Percentiles rank a stretch among this genome's conserved stretches.
Evolutionary conservation across 2,329 filamentous ascomycete genomes (phyloP).

Genomic region (Clonostachys solani): DNA sequence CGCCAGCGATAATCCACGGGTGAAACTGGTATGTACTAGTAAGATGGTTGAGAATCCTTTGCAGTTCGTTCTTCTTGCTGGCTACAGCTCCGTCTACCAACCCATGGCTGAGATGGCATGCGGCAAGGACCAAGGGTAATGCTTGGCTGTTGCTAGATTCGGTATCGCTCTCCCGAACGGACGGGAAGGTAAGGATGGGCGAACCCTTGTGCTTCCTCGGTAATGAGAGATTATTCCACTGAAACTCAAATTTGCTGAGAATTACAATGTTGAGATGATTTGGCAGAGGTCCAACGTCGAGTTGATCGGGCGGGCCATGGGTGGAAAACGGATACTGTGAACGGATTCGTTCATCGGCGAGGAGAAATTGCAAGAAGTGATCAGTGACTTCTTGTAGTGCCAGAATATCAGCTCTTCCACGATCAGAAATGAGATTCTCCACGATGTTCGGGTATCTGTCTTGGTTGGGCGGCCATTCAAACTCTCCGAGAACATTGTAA

Average conservation of each 20-base stretch:
- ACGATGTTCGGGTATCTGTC: constrained; percentile 36
- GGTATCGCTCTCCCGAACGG: constrained; percentile 9
- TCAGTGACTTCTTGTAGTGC: constrained; percentile 63
- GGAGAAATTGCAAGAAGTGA: constrained; percentile 53
- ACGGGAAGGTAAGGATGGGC: constrained; percentile 38
- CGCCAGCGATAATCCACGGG: constrained; percentile 55
- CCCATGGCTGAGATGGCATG: constrained; percentile 58
- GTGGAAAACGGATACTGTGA: constrained; percentile 50
- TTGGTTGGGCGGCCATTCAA: constrained; percentile 36
- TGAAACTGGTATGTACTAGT: constrained; percentile 28
- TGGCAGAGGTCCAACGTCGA: constrained; percentile 48
- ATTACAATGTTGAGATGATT: constrained; percentile 58
- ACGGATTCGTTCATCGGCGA: constrained; percentile 38
- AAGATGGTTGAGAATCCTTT: constrained; percentile 42
- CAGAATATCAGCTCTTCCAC: constrained; percentile 39
- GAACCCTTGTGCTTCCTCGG: constrained; percentile 53
- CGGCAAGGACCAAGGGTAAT: constrained; percentile 43
- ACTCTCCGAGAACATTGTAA: constrained; percentile 51
- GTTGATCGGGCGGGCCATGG: constrained; percentile 49
- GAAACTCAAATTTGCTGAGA: constrained; percentile 50
- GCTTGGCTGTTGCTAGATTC: constrained; percentile 2
- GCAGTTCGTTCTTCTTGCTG: constrained; percentile 52
- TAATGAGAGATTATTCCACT: constrained; percentile 51
- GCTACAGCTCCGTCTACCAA: constrained; percentile 53
- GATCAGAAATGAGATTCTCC: constrained; percentile 33